Evolutionary conservation across 2,329 filamentous ascomycete genomes (phyloP), one percentile per base, ranked within the genome.

Genomic region (Aspergillus sp.): DNA sequence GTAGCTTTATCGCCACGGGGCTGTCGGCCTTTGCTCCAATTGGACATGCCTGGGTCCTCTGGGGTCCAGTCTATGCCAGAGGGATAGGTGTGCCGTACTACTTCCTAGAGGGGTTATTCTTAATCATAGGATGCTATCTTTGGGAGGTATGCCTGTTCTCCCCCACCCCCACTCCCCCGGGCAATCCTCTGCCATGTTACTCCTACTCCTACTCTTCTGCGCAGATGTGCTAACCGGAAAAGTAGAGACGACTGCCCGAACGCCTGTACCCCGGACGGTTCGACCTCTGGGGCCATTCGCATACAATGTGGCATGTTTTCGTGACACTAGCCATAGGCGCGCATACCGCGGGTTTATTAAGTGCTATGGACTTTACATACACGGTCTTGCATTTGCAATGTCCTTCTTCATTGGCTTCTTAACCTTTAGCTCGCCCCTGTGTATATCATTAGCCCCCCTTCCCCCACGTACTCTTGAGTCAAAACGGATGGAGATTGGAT

Each of bases 261-360:
- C 45, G 52, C 2, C 49, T 57, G 27, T 60, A 47, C 43, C 64
- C 65, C 2, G 63, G 61, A 2, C 49, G 46, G 10, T 67, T 68
- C 45, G 63, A 66, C 43, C 57, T 67, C 30, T 66, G 58, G 53
- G 59, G 60, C 10, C 55, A 56, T 9, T 67, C 62, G 4, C 64
- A 67, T 47, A 60, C 59, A 3, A 50, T 66, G 10, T 68, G 61
- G 52, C 64, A 67, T 47, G 34, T 64, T 3, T 56, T 66, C 3
- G 65, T 67, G 7, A 71, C 73, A 0, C 30, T 73, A 4, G 69
- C 67, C 4, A 66, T 67, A 28, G 51, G 61, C 29, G 57, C 69
- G 8, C 68, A 76, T 57, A 50, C 73, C 36, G 53, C 65, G 39
- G 70, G 63, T 1, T 55, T 70, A 38, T 49, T 63, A 52, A 55